Evolutionary conservation across 164 flowering plant species (phyloP), one percentile per base, ranked within the genome.

Genomic region (Vitis rotundifolia): DNA sequence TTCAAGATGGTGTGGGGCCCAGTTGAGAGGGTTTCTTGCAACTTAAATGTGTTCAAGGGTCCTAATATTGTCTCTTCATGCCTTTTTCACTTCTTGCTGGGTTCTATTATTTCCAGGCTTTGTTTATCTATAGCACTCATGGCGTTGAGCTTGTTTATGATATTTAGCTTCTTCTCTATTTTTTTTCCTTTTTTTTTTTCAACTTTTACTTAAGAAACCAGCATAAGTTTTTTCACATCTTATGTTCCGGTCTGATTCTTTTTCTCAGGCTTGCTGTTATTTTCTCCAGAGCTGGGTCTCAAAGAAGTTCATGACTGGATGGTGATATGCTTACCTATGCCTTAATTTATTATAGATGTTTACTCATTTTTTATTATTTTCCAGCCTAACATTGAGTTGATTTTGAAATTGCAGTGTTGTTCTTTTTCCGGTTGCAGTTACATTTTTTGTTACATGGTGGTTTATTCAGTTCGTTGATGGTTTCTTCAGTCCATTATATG

Each of bases 281-380:
- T 88, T 92, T 67, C 87, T 90, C 54, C 95, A 92, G 57, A 90
- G 94, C 71, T 90, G 96, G 96, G 77, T 88, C 59, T 88, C 97
- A 10, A 92, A 87, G 77, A 92, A 92, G 85, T 92, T 92, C 70
- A 90, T 92, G 97, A 92, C 97, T 75, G 97, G 97, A 86, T 90
- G 94, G 97, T 92, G 85, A 78, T 22, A 53, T 73, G 57, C 69
- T 75, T 61, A 47, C 1, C 31, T 64, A 10, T 63, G 44, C 44
- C 44, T 37, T 37, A 37, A 3, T 37, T 2, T 37, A 37, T 69
- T 63, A 48, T 18, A 7, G 1, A 1, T 3, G 49, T 58, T 16
- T 29, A 63, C 12, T 15, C 9, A 12, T 9, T 29, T 2, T 6
- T 22, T 58, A 52, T 1, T 49, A 9, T 59, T 57, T 57, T 66